Conservation (phyloP, 2,329 filamentous ascomycete species). For the Penicillium sclerotigenum region DNA sequence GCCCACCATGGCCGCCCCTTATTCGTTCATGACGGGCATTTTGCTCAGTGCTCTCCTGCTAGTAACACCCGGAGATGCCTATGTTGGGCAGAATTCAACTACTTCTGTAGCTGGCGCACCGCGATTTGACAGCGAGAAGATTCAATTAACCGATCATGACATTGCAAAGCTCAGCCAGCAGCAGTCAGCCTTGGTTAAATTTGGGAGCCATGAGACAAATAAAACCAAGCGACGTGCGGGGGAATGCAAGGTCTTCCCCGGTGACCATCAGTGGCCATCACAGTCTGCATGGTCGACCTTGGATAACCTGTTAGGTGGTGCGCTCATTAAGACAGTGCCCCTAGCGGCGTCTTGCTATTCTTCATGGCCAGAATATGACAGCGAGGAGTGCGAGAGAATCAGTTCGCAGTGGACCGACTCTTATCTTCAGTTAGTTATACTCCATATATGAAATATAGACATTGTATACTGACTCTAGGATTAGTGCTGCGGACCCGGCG, state of each 20-base stretch:
- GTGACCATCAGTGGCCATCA: slow-evolving; percentile 25
- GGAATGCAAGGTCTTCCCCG: slow-evolving; percentile 28
- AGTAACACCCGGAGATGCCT: slow-evolving; percentile 10
- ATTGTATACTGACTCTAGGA: not conserved
- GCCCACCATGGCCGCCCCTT: slow-evolving; percentile 10
- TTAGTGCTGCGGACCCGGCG: slow-evolving; percentile 22
- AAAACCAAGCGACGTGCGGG: not conserved
- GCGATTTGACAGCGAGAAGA: slow-evolving; percentile 24
- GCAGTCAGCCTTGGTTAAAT: slow-evolving; percentile 21
- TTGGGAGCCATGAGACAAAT: slow-evolving; percentile 15
- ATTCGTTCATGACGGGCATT: slow-evolving; percentile 4
- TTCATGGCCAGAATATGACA: slow-evolving; percentile 25
- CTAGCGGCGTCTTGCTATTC: slow-evolving; percentile 28
- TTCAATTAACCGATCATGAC: slow-evolving; percentile 27
- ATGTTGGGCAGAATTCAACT: slow-evolving; percentile 6
- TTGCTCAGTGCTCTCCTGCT: slow-evolving; percentile 17
- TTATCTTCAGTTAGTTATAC: slow-evolving; percentile 24
- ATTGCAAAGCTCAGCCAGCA: slow-evolving; percentile 14
- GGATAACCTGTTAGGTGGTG: slow-evolving; percentile 21
- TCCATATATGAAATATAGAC: not conserved
- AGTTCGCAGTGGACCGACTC: slow-evolving; percentile 25
- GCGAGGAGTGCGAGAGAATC: slow-evolving; percentile 17
- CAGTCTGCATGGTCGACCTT: slow-evolving; percentile 23
- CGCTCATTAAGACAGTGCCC: slow-evolving; percentile 29
- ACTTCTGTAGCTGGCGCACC: slow-evolving; percentile 18